A percentile compares a stretch with the other conserved stretches of the same genome.
Conservation (phyloP, 108 stramenopile genomes). For the Tribonema minus region DNA sequence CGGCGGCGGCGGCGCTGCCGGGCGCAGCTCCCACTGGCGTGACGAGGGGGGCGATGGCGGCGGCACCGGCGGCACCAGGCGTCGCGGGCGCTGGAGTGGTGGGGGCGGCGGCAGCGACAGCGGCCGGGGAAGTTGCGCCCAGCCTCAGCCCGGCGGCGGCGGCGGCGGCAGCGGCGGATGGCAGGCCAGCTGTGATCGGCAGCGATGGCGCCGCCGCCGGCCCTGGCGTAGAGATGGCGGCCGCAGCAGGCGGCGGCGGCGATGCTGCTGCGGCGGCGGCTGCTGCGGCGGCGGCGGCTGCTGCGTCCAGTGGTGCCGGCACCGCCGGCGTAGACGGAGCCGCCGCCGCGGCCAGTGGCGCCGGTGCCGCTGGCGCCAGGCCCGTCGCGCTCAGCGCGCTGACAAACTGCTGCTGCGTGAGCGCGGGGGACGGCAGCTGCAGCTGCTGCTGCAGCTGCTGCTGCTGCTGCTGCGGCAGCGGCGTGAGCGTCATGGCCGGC, state of each 20-base stretch:
- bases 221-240: background rate
- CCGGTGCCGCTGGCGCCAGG: background rate
- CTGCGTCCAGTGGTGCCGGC: background rate
- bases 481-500: too few relatives aligned
- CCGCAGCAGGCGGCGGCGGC: background rate
- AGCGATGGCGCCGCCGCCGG: background rate
- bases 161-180: too few relatives aligned
- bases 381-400: background rate
- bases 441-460: background rate
- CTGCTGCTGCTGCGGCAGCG: background rate
- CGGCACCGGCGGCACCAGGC: too few relatives aligned
- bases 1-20: too few relatives aligned
- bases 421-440: background rate
- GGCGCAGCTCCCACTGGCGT: too few relatives aligned
- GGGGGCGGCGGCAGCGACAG: conserved; percentile 2
- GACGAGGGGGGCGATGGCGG: too few relatives aligned
- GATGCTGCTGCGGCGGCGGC: background rate
- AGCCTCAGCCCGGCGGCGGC: background rate
- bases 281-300: background rate
- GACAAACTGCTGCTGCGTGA: background rate
- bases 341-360: background rate
- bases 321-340: background rate
- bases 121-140: background rate
- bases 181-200: too few relatives aligned
- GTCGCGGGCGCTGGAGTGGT: too few relatives aligned